Evolutionary conservation across 2,329 filamentous ascomycete species (phyloP), one percentile per base, ranked within the genome.

Genomic region (Cladophialophora chaetospira): DNA sequence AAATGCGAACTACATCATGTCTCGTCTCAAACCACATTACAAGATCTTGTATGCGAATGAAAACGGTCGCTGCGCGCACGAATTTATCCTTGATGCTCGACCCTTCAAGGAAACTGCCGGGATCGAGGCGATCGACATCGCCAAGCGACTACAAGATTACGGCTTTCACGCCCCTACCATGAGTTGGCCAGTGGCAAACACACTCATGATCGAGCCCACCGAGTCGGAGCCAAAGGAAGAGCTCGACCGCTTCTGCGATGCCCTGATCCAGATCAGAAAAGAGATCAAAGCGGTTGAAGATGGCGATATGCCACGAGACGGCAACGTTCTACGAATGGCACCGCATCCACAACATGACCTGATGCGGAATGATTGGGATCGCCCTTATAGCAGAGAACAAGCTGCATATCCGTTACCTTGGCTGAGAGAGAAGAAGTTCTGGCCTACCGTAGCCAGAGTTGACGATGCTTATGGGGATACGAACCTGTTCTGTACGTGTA

Each of bases 151-250:
- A 17, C 92, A 97, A 75, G 93, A 97, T 71, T 97, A 96, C 71
- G 93, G 93, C 38, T 97, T 97, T 83, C 93, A 97, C 74, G 89
- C 92, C 1, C 93, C 93, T 0, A 97, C 93, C 51, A 97, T 97
- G 93, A 91, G 87, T 71, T 97, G 90, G 89, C 93, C 93, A 1
- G 91, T 97, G 2, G 83, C 90, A 50, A 95, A 95, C 75, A 97
- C 93, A 0, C 84, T 97, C 42, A 97, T 97, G 93, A 96, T 97
- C 64, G 93, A 97, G 78, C 93, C 93, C 2, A 97, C 93, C 0
- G 93, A 97, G 76, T 92, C 88, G 11, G 93, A 97, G 79, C 89
- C 84, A 74, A 92, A 94, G 72, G 88, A 88, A 61, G 93, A 97
- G 78, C 83, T 97, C 2, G 93, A 97, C 73, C 87, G 93, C 19